These are phyloP conservation scores for Metschnikowia bowlesiae DNA, from an alignment of 805 yeast genomes.

Conservation along the genomic window DNA sequence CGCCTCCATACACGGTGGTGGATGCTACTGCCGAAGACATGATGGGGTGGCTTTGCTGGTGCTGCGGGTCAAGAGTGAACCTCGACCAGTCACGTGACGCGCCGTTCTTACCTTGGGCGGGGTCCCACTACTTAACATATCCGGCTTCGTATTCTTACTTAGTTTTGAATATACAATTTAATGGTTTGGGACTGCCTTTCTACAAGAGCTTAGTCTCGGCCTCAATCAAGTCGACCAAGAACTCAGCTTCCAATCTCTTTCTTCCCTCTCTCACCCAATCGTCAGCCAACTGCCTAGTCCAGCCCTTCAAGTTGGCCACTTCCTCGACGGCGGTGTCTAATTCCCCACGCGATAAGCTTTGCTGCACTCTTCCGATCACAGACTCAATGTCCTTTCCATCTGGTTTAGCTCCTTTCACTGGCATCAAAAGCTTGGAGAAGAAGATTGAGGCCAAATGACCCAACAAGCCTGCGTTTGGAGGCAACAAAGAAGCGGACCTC, in stretches of 20 bases:
- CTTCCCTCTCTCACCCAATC: constrained; percentile 92
- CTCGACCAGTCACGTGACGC: background rate
- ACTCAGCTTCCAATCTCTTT: constrained; percentile 82
- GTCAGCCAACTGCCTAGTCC: constrained; percentile 84
- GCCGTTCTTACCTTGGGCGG: background rate
- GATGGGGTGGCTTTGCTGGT: background rate
- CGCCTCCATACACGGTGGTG: constrained; percentile 38
- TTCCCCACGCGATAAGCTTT: constrained; percentile 67
- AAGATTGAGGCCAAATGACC: constrained; percentile 82
- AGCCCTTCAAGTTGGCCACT: constrained; percentile 82
- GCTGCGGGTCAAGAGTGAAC: background rate
- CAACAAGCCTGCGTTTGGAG: constrained; percentile 92
- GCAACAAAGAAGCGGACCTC: constrained; percentile 81
- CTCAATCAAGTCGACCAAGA: constrained; percentile 65
- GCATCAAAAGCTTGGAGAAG: constrained; percentile 69
- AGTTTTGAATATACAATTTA: background rate
- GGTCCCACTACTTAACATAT: background rate
- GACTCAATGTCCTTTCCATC: constrained; percentile 82
- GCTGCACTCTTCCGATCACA: constrained; percentile 79
- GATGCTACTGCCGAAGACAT: constrained; percentile 15
- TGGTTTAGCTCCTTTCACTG: constrained; percentile 72
- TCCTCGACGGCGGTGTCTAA: constrained; percentile 90
- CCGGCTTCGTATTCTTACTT: background rate
- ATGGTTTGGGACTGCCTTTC: background rate
- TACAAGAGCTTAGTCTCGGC: constrained; percentile 50